A percentile compares a stretch with the other conserved stretches of the same genome.
Conservation (phyloP, 176 grass and related monocot genomes). For the Bonia amplexicaulis region DNA sequence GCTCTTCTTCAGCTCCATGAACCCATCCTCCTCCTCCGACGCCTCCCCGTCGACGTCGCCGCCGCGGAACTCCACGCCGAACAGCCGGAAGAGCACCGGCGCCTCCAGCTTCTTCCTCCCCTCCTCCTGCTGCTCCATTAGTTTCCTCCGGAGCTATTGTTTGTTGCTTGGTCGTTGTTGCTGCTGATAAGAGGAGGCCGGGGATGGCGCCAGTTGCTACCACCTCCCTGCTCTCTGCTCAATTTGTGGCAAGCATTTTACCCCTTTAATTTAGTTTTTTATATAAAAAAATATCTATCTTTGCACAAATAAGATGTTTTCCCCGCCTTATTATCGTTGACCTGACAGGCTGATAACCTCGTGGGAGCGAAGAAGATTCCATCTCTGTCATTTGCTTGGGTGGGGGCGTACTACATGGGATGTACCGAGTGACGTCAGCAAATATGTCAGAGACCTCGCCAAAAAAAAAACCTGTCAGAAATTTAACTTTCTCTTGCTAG, state of each 20-base stretch:
- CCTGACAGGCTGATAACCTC: too few species aligned
- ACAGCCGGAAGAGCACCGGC: slow-evolving; percentile 41
- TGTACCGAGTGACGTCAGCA: not conserved
- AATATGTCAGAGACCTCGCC: not conserved
- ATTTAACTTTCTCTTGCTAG: too few species aligned
- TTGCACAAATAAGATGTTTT: too few species aligned
- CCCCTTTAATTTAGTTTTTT: too few species aligned
- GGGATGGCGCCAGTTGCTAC: not conserved
- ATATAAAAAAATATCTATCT: too few species aligned
- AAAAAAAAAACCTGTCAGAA: not conserved
- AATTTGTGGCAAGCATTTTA: not conserved
- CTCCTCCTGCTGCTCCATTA: slow-evolving; percentile 16
- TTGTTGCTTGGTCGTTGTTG: slow-evolving; percentile 1
- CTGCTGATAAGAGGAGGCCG: not conserved
- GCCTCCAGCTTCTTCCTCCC: not conserved
- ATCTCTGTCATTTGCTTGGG: too few species aligned
- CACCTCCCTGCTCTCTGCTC: not conserved
- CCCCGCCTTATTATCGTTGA: too few species aligned
- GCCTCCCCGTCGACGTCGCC: not conserved
- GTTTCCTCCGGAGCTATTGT: not conserved
- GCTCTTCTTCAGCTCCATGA: slow-evolving; percentile 19
- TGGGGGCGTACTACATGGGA: too few species aligned
- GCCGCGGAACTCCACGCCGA: slow-evolving; percentile 42
- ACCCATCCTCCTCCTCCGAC: slow-evolving; percentile 18
- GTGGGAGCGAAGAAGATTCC: too few species aligned